phyloP scores from a whole-genome alignment of 2,329 filamentous ascomycete genomes.

The Pleomassaria siparia region DNA sequence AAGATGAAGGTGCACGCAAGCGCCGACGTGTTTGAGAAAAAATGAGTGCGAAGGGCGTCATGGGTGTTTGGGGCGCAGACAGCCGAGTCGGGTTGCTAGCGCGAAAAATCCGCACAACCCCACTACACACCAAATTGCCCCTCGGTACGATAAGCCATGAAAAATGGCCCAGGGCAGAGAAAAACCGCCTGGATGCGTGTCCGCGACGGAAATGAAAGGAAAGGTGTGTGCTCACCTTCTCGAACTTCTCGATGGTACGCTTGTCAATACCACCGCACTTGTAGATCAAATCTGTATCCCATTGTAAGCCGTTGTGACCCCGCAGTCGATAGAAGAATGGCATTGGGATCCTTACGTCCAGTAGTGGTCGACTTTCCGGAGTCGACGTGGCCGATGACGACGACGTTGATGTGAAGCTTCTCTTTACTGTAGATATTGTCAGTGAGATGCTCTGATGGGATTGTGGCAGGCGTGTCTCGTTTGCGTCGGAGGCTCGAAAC shows the following conservation, averaged over 20 bases:
- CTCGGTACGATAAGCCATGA: constrained; percentile 38
- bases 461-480: neutral
- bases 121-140: constrained; percentile 43
- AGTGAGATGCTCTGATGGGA: constrained; percentile 25
- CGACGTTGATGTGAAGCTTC: constrained; percentile 91
- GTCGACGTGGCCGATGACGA: constrained; percentile 99
- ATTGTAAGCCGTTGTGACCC: constrained; percentile 33
- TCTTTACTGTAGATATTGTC: constrained; percentile 70
- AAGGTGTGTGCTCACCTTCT: constrained; percentile 76
- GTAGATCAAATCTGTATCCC: constrained; percentile 90
- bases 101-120: constrained; percentile 44
- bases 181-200: constrained; percentile 17
- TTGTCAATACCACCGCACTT: constrained; percentile 99
- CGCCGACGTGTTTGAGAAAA: constrained; percentile 5
- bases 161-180: constrained; percentile 28
- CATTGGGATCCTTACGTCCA: constrained; percentile 62
- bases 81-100: constrained; percentile 29
- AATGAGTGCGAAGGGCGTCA: constrained; percentile 30
- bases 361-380: constrained; percentile 98
- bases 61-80: constrained; percentile 32
- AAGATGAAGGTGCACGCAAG: neutral
- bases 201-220: constrained; percentile 15
- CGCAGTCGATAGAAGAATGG: constrained; percentile 31
- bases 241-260: constrained; percentile 99
- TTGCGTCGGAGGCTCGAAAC: constrained; percentile 12